Base-by-base conservation (phyloP, 2,329 filamentous ascomycete genomes). In the Microdochium paspali region DNA sequence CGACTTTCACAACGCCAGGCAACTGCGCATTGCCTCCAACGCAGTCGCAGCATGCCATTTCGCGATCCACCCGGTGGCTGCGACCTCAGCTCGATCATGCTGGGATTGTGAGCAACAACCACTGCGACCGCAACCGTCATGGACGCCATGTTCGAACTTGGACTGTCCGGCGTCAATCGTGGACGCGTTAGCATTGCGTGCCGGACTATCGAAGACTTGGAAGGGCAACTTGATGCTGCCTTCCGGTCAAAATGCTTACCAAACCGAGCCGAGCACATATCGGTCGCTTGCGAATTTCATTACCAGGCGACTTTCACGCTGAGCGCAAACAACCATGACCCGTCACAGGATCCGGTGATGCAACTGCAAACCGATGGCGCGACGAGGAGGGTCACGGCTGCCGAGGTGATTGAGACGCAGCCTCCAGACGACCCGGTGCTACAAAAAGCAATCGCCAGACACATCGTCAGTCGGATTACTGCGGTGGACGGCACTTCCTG, bases 201-300 rank as follows among this genome's bases (percentile, higher is more conserved):
- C 58, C 54, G 48, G 45, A 71, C 68, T 5, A 50, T 67, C 42
- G 67, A 72, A 18, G 73, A 80, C 24, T 60, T 81, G 6, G 67
- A 72, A 51, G 53, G 54, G 21, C 68, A 68, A n/a, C 60, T 82
- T 23, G 65, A 64, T 31, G 55, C 58, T 7, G 50, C 68, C 1
- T 58, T 79, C 43, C 57, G 62, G 5, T 57, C 61, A 18, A 77
- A 72, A 50, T 65, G 66, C 18, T 69, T 70, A 4, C 63, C 68
- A 10, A 73, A 66, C 20, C 72, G 71, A 44, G 76, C 73, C 35
- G 68, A 78, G 46, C 74, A 76, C 52, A 60, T 77, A 10, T 66
- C 70, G 7, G 58, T 65, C 18, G 71, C 64, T 2, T 66, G 77
- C 46, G 71, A 76, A 51, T 57, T 82, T 24, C 64, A 67, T 1